Evolutionary conservation across 371 early-diverging fungal species (phyloP).

Genomic region (Saksenaea vasiformis): DNA sequence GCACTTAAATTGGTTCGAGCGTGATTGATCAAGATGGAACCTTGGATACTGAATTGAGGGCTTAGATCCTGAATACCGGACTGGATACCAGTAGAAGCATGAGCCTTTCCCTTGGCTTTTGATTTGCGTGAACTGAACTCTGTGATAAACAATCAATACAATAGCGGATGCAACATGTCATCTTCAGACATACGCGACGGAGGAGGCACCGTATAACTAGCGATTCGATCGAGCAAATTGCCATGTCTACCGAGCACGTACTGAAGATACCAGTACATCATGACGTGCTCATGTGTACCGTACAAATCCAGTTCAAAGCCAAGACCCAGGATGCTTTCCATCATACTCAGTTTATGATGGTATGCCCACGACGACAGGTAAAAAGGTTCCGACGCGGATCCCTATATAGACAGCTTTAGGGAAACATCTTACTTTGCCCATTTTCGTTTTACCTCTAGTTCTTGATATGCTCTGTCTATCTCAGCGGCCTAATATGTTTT

Average conservation of each 20-base stretch:
- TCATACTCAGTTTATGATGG: conserved; percentile 63
- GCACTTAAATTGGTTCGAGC: conserved; percentile 24
- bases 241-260: conserved; percentile 37
- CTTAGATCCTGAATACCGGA: no score
- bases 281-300: conserved; percentile 64
- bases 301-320: conserved; percentile 80
- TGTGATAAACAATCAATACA: background rate
- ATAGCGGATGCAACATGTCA: background rate
- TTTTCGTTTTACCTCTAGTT: conserved; percentile 9
- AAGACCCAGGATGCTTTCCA: conserved; percentile 58
- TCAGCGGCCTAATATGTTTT: conserved; percentile 25
- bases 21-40: conserved; percentile 16
- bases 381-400: conserved; percentile 34
- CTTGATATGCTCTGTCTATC: conserved; percentile 33
- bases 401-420: background rate
- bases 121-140: background rate
- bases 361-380: conserved; percentile 78
- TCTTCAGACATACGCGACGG: background rate
- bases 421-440: background rate
- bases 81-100: no score
- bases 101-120: background rate
- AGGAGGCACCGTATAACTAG: background rate
- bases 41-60: background rate
- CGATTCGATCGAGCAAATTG: conserved; percentile 36
- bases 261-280: conserved; percentile 58